These are phyloP conservation scores for Collybia sp. DNA, from an alignment of 768 basidiomycete genomes.

Conservation along the genomic window DNA sequence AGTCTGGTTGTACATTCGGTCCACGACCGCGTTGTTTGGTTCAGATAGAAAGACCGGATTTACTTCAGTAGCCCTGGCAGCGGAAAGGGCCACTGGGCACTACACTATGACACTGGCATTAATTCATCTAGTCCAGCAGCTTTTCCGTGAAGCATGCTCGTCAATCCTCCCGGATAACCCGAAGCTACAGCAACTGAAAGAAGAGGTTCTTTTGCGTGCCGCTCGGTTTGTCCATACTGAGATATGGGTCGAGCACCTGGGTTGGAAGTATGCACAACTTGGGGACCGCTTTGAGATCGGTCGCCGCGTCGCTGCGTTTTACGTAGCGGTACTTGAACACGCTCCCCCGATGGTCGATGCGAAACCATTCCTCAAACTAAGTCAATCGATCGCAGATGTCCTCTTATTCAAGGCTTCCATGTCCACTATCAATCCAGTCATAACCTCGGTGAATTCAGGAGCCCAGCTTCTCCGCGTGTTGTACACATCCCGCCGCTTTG, in stretches of 20 bases:
- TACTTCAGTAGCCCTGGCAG: conserved; percentile 60
- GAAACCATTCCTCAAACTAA: conserved; percentile 55
- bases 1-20: conserved; percentile 86
- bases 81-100: conserved; percentile 65
- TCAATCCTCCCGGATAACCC: conserved; percentile 53
- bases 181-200: conserved; percentile 68
- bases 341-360: conserved; percentile 49
- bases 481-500: conserved; percentile 56
- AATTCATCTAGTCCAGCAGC: conserved; percentile 68
- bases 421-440: conserved; percentile 77
- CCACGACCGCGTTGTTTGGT: conserved; percentile 74
- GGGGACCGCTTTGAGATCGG: conserved; percentile 85
- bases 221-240: conserved; percentile 77
- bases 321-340: conserved; percentile 60
- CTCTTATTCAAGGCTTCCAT: conserved; percentile 73
- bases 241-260: conserved; percentile 81
- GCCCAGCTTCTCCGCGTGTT: conserved; percentile 54
- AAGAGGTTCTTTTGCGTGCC: conserved; percentile 79
- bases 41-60: conserved; percentile 50
- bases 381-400: conserved; percentile 62
- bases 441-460: conserved; percentile 64
- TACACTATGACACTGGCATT: conserved; percentile 83
- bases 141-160: conserved; percentile 69
- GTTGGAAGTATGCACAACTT: conserved; percentile 83
- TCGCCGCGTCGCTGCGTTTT: conserved; percentile 59